Conservation (phyloP, 208 protist genomes). For the Vickermania spadyakhi region DNA sequence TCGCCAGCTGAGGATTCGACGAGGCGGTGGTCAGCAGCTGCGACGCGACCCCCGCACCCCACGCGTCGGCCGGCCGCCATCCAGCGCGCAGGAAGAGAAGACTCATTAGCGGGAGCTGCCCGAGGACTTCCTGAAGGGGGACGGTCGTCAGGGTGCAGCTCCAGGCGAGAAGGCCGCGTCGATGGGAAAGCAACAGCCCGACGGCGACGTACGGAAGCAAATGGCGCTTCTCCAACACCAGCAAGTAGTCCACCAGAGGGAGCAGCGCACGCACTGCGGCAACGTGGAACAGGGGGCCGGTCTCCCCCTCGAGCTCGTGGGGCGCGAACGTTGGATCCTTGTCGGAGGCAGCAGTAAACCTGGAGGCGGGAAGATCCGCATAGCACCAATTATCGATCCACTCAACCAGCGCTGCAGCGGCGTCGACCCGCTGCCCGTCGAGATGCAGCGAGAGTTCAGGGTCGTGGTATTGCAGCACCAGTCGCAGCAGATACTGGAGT, state of each 20-base stretch:
- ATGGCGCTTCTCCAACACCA: constrained; percentile 56
- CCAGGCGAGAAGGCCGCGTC: constrained; percentile 29
- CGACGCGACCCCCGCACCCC: neutral
- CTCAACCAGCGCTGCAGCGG: constrained; percentile 32
- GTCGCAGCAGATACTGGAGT: constrained; percentile 33
- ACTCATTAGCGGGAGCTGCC: neutral
- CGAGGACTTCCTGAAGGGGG: neutral
- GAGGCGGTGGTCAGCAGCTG: neutral
- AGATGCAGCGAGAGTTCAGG: constrained; percentile 70
- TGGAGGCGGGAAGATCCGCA: too few species aligned
- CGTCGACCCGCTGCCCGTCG: constrained; percentile 59
- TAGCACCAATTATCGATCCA: constrained; percentile 58
- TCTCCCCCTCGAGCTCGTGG: constrained; percentile 5
- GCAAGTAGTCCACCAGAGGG: constrained; percentile 63
- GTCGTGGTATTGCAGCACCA: constrained; percentile 90
- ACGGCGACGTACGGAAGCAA: constrained; percentile 64
- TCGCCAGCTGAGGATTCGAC: neutral
- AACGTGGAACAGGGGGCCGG: neutral
- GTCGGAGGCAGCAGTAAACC: constrained; percentile 7
- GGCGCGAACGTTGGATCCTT: constrained; percentile 16
- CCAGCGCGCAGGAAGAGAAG: neutral
- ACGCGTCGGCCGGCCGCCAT: too few species aligned
- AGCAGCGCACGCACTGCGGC: constrained; percentile 13
- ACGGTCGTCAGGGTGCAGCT: neutral
- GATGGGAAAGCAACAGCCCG: constrained; percentile 50